phyloP scores from a whole-genome alignment of 106 monocot species.

The Allium fistulosum region DNA sequence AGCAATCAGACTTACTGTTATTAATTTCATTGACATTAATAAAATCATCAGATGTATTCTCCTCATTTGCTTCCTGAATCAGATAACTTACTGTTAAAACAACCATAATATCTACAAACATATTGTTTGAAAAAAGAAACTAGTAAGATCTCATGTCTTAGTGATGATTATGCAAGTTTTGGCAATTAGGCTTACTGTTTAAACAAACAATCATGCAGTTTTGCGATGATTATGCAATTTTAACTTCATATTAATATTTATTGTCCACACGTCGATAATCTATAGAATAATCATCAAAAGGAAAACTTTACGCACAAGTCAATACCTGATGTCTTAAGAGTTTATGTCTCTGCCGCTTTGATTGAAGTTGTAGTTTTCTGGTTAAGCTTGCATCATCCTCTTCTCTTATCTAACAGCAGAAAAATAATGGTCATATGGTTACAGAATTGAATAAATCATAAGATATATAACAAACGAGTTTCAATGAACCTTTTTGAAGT shows the following conservation, averaged over 20 bases:
- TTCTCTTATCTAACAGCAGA: constrained; percentile 62
- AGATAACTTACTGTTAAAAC: too few species aligned
- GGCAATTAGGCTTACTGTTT: constrained; percentile 7
- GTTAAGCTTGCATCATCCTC: constrained; percentile 70
- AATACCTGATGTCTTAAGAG: constrained; percentile 27
- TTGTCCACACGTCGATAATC: neutral
- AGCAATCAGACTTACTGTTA: too few species aligned
- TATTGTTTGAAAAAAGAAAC: too few species aligned
- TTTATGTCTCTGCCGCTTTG: constrained; percentile 52
- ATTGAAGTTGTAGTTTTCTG: constrained; percentile 45
- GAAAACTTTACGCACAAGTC: constrained; percentile 1
- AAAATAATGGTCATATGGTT: neutral
- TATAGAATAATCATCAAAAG: neutral
- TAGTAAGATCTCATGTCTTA: neutral
- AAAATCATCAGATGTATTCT: too few species aligned
- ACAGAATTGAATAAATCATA: neutral
- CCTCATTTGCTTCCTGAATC: too few species aligned
- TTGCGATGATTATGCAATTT: too few species aligned
- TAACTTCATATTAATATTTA: neutral
- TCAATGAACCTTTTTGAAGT: constrained; percentile 65
- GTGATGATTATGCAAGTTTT: neutral
- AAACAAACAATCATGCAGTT: neutral
- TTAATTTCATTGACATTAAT: too few species aligned
- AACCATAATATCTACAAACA: too few species aligned
- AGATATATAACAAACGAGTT: neutral